Evolutionary conservation across 257 asterid species (phyloP).

Genomic region (Asclepias syriaca): DNA sequence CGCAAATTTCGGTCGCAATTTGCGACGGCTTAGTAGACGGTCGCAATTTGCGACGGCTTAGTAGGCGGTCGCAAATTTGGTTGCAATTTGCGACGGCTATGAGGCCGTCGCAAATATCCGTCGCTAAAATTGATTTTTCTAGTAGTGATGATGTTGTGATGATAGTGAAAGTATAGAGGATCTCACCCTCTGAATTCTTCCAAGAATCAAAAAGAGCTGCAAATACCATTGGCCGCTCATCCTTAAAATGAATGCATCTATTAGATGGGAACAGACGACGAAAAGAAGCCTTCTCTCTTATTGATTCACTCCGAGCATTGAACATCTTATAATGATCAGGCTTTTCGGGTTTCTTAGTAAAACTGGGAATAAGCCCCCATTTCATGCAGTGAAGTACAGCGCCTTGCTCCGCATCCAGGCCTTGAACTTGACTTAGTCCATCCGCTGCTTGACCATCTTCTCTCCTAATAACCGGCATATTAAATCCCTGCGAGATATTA

Average conservation of each 20-base stretch:
- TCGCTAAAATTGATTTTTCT: too few relatives aligned
- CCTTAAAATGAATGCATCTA: constrained; percentile 75
- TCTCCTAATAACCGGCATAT: constrained; percentile 70
- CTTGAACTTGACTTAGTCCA: constrained; percentile 18
- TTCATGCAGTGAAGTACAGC: constrained; percentile 82
- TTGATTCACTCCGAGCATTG: constrained; percentile 81
- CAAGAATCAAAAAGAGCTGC: constrained; percentile 92
- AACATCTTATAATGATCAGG: constrained; percentile 87
- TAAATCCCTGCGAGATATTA: constrained; percentile 80
- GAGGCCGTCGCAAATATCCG: too few relatives aligned
- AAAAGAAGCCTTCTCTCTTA: constrained; percentile 83
- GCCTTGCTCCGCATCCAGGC: constrained; percentile 16
- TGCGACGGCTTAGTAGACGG: too few relatives aligned
- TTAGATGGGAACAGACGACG: constrained; percentile 75
- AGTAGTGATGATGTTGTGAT: constrained; percentile 83
- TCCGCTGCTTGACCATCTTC: constrained; percentile 41
- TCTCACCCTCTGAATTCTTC: constrained; percentile 73
- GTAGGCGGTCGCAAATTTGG: too few relatives aligned
- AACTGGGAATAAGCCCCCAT: constrained; percentile 93
- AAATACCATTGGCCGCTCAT: constrained; percentile 78
- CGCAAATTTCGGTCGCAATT: too few relatives aligned
- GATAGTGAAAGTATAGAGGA: constrained; percentile 74
- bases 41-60: too few relatives aligned
- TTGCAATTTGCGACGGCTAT: too few relatives aligned
- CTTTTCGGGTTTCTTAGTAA: constrained; percentile 69